A percentile compares a stretch with the other conserved stretches of the same genome.
phyloP scores from a whole-genome alignment of 2,329 filamentous ascomycete species.

The Colletotrichum sp. region DNA sequence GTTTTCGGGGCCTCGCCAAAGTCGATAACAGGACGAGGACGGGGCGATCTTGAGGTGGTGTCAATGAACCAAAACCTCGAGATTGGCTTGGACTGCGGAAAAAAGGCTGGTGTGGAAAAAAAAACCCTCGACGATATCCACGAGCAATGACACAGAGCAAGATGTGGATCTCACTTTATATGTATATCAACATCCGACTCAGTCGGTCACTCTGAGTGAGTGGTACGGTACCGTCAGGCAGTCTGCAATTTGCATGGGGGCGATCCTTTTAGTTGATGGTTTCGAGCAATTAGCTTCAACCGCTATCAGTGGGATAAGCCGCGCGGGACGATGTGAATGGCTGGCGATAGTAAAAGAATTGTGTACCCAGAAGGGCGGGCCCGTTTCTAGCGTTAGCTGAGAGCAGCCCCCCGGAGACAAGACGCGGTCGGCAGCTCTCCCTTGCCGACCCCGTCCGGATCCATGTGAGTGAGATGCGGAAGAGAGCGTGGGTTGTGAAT shows the following conservation, averaged over 20 bases:
- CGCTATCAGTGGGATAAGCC: slow-evolving; percentile 20
- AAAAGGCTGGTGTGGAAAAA: not conserved
- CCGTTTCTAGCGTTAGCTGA: not conserved
- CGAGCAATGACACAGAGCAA: not conserved
- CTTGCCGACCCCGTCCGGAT: not conserved
- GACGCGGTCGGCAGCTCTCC: not conserved
- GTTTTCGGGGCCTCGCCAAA: not conserved
- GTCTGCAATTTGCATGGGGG: not conserved
- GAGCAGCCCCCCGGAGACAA: not conserved
- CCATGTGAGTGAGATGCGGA: not conserved
- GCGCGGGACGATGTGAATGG: slow-evolving; percentile 14
- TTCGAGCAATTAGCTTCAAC: slow-evolving; percentile 14
- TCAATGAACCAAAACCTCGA: not conserved
- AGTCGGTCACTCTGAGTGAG: not conserved
- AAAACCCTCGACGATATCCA: not conserved
- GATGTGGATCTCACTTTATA: slow-evolving; percentile 2
- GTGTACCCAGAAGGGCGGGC: not conserved
- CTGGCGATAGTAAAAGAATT: slow-evolving; percentile 12
- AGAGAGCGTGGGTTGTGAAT: not conserved
- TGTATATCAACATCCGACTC: not conserved
- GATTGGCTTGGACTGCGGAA: not conserved
- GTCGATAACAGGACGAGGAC: not conserved
- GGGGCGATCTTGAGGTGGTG: not conserved
- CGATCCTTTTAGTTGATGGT: slow-evolving; percentile 18
- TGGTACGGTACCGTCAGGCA: not conserved